Percentiles rank a stretch among this genome's conserved stretches.
Conservation (phyloP, 1,284 basidiomycete genomes). For the Boletus hoseneyae region DNA sequence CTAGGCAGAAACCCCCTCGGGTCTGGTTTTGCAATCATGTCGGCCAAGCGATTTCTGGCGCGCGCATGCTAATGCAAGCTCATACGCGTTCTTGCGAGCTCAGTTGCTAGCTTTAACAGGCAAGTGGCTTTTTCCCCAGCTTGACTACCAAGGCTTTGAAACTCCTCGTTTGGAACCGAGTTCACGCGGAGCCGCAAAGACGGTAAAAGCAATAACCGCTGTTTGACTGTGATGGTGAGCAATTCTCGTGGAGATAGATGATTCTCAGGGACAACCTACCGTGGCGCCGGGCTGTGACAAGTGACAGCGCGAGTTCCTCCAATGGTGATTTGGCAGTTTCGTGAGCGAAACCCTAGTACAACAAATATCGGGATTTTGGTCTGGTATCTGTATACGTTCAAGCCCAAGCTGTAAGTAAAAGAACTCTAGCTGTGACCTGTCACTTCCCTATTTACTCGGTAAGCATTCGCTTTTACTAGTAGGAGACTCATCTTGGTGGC, state of each 20-base stretch:
- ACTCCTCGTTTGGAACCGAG: background rate
- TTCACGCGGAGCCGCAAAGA: constrained; percentile 19
- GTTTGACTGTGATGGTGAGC: constrained; percentile 1
- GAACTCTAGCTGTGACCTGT: no score
- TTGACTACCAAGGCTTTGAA: background rate
- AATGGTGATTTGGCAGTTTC: no score
- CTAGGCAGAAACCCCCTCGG: background rate
- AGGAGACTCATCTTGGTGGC: no score
- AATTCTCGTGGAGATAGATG: constrained; percentile 5
- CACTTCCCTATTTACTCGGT: no score
- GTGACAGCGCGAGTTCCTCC: no score
- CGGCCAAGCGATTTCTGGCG: constrained; percentile 1
- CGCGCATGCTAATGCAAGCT: constrained; percentile 1
- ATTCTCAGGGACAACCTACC: constrained; percentile 23
- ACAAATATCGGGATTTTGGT: no score
- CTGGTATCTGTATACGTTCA: no score
- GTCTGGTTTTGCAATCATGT: background rate
- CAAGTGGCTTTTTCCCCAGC: background rate
- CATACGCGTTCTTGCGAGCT: constrained; percentile 6
- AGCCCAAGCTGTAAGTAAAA: no score
- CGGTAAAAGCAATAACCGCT: background rate
- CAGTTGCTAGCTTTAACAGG: constrained; percentile 2
- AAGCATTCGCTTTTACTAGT: no score
- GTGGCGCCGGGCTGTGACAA: background rate
- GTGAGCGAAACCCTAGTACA: no score